phyloP scores from a whole-genome alignment of 208 protist genomes.

The Tetramitus jugosus region DNA sequence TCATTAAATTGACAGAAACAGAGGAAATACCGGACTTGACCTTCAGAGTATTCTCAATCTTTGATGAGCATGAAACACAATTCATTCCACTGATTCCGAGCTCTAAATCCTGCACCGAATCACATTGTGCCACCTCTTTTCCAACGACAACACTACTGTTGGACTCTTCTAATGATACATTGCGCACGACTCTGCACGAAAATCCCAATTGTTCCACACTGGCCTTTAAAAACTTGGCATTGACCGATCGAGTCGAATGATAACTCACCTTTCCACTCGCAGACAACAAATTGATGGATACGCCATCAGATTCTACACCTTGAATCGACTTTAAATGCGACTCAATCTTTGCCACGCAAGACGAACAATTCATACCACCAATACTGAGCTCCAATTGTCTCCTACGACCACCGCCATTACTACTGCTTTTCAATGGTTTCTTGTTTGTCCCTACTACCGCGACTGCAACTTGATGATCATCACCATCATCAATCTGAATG shows the following conservation, averaged over 20 bases:
- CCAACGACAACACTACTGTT: neutral
- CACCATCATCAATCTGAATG: too few species aligned
- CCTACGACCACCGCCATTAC: too few species aligned
- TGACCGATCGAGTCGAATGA: too few species aligned
- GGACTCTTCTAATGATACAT: too few species aligned
- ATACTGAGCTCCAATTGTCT: neutral
- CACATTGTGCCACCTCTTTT: neutral
- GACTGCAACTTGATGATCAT: too few species aligned
- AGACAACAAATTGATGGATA: neutral
- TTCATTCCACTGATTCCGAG: neutral
- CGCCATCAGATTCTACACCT: neutral
- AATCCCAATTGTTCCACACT: too few species aligned
- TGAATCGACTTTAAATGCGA: neutral
- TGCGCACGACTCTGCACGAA: too few species aligned
- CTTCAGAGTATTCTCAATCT: neutral
- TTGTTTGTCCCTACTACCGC: too few species aligned
- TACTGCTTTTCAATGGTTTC: too few species aligned
- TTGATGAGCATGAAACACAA: constrained; percentile 9
- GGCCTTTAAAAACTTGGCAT: too few species aligned
- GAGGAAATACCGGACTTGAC: neutral
- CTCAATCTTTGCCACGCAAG: neutral
- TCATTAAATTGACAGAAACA: neutral
- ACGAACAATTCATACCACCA: neutral
- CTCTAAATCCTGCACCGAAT: neutral
- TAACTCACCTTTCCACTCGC: too few species aligned